A percentile compares a stretch with the other conserved stretches of the same genome.
phyloP scores from a whole-genome alignment of 169 alveolate genomes.

The Cryptosporidium ubiquitum region DNA sequence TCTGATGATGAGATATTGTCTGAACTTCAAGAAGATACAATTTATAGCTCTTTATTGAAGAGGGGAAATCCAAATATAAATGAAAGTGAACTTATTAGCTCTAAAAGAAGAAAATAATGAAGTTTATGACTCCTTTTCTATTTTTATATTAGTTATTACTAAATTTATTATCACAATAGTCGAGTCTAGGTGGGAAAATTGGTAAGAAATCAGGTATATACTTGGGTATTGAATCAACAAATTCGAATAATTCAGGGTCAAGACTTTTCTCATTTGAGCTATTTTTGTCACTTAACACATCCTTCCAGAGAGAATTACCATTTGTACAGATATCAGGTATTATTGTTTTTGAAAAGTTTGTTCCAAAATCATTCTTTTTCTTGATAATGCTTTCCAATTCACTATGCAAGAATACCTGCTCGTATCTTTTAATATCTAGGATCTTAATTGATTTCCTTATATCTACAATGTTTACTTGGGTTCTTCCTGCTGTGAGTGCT shows the following conservation, averaged over 20 bases:
- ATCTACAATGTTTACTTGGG: constrained; percentile 46
- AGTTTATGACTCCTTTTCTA: neutral
- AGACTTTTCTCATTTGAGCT: neutral
- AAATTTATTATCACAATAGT: constrained; percentile 23
- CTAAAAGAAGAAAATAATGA: constrained; percentile 9
- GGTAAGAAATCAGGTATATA: constrained; percentile 70
- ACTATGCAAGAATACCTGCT: constrained; percentile 20
- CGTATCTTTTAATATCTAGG: constrained; percentile 52
- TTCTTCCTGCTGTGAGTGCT: constrained; percentile 63
- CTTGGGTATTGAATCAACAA: constrained; percentile 36
- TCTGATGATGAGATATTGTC: neutral
- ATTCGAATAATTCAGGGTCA: constrained; percentile 47
- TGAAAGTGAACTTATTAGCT: neutral
- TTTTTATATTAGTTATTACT: neutral
- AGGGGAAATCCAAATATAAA: neutral
- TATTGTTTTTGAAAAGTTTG: constrained; percentile 3
- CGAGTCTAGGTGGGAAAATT: constrained; percentile 61
- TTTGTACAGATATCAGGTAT: neutral
- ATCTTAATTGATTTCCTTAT: constrained; percentile 33
- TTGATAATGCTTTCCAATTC: neutral
- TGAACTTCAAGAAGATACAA: neutral
- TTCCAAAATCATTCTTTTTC: neutral
- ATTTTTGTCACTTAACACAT: neutral
- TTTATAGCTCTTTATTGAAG: neutral
- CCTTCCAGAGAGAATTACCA: constrained; percentile 29